Percentiles rank a stretch among this genome's conserved stretches.
Evolutionary conservation across 83 land plant genomes (phyloP).

Genomic region (Picea abies): DNA sequence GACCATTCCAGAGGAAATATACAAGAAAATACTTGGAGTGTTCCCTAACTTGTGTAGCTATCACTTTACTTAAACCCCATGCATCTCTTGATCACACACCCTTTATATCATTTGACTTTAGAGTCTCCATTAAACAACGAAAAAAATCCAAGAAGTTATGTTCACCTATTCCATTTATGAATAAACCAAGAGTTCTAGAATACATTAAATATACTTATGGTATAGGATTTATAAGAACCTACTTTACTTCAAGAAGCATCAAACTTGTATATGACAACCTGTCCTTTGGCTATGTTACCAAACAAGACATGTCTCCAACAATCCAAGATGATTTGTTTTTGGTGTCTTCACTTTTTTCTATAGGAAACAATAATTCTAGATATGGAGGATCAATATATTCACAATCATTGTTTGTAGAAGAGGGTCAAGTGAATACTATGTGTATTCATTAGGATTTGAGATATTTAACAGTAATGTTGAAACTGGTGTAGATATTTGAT

Average conservation of each 20-base stretch:
- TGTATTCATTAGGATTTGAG: conserved; percentile 92
- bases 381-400: conserved; percentile 96
- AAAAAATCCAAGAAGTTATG: conserved; percentile 96
- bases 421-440: conserved; percentile 94
- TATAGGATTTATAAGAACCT: conserved; percentile 99
- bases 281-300: conserved; percentile 97
- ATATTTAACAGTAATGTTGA: conserved; percentile 82
- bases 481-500: conserved; percentile 92
- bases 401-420: conserved; percentile 99
- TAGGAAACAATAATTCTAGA: conserved; percentile 96
- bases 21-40: conserved; percentile 87
- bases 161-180: conserved; percentile 97
- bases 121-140: conserved; percentile 91
- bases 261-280: conserved; percentile 91
- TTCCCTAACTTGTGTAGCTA: conserved; percentile 85
- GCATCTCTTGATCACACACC: conserved; percentile 99
- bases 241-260: conserved; percentile 98
- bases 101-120: conserved; percentile 91
- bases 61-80: conserved; percentile 97
- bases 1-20: conserved; percentile 86
- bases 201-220: conserved; percentile 99
- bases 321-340: conserved; percentile 47
- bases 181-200: conserved; percentile 92
- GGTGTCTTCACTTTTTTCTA: conserved; percentile 95
- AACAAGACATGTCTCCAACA: conserved; percentile 98